A percentile compares a stretch with the other conserved stretches of the same genome.
These are phyloP conservation scores for Dothiorella sarmentorum DNA, from an alignment of 2,329 filamentous ascomycete species.

Conservation along the genomic window DNA sequence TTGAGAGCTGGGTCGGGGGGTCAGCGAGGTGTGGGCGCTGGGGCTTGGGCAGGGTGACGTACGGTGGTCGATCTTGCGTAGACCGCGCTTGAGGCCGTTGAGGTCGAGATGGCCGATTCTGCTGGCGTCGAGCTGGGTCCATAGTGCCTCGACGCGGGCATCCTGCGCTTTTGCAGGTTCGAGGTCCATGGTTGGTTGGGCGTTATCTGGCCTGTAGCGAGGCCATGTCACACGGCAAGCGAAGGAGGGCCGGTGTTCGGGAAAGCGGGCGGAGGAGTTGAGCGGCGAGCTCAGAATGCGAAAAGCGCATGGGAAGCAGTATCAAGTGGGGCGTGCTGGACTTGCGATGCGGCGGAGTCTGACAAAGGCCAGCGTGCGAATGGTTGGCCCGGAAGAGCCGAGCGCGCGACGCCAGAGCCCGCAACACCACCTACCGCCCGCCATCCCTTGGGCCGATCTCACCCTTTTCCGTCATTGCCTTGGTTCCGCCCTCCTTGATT, in stretches of 20 bases:
- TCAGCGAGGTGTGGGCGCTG: conserved; percentile 26
- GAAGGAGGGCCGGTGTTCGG: conserved; percentile 1
- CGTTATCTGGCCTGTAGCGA: conserved; percentile 40
- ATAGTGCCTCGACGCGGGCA: conserved; percentile 77
- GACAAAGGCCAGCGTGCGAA: conserved; percentile 16
- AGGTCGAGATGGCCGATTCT: conserved; percentile 78
- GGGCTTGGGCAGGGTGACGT: conserved; percentile 35
- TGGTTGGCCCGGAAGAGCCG: conserved; percentile 8
- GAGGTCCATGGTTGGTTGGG: conserved; percentile 56
- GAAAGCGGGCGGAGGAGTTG: conserved; percentile 23
- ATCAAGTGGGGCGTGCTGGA: conserved; percentile 17
- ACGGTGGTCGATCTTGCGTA: conserved; percentile 92
- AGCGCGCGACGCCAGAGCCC: background rate
- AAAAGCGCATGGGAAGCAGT: conserved; percentile 16
- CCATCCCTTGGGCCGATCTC: background rate
- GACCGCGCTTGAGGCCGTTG: conserved; percentile 75
- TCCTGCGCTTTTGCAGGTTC: conserved; percentile 78
- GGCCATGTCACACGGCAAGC: conserved; percentile 25
- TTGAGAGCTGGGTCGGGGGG: conserved; percentile 62
- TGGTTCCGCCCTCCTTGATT: background rate
- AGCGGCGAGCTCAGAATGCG: conserved; percentile 19
- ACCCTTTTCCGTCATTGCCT: background rate
- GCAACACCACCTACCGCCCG: conserved; percentile 10
- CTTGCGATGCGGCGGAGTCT: conserved; percentile 5
- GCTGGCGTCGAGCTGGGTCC: conserved; percentile 75